phyloP scores from a whole-genome alignment of 305 asterid species.

The Nicotiana rustica region DNA sequence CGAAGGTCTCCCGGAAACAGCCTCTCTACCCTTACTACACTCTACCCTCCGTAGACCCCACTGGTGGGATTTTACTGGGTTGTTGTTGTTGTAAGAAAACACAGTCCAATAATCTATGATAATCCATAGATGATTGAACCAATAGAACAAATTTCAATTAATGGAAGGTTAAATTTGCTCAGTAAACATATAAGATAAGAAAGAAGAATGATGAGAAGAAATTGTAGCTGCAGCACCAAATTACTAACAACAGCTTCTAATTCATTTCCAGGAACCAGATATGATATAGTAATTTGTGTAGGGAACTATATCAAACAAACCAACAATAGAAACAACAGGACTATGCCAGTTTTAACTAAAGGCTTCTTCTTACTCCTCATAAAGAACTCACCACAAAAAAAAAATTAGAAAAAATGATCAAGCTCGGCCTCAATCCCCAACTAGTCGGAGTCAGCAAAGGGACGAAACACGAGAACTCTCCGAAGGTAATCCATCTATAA shows the following conservation, averaged over 20 bases:
- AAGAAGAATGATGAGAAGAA: too few species aligned
- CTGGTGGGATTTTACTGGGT: too few species aligned
- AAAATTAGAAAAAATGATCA: not conserved
- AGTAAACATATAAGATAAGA: too few species aligned
- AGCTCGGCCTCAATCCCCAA: not conserved
- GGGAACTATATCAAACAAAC: slow-evolving; percentile 9
- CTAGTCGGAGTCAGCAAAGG: not conserved
- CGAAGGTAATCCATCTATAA: not conserved
- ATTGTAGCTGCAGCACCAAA: too few species aligned
- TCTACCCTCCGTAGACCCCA: too few species aligned
- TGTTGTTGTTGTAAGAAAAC: too few species aligned
- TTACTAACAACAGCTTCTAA: not conserved
- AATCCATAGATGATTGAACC: too few species aligned
- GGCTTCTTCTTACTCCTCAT: not conserved
- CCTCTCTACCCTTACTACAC: too few species aligned
- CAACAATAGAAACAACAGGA: not conserved
- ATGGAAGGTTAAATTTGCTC: too few species aligned
- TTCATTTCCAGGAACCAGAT: slow-evolving; percentile 12
- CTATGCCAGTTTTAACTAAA: not conserved
- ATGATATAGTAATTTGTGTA: not conserved
- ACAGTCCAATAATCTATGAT: too few species aligned
- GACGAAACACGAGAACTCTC: not conserved
- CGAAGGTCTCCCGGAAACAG: too few species aligned
- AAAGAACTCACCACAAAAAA: not conserved
- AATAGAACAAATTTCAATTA: too few species aligned